Base-by-base conservation (phyloP, 139 green algal genomes). In the Ettlia oleoabundans region DNA sequence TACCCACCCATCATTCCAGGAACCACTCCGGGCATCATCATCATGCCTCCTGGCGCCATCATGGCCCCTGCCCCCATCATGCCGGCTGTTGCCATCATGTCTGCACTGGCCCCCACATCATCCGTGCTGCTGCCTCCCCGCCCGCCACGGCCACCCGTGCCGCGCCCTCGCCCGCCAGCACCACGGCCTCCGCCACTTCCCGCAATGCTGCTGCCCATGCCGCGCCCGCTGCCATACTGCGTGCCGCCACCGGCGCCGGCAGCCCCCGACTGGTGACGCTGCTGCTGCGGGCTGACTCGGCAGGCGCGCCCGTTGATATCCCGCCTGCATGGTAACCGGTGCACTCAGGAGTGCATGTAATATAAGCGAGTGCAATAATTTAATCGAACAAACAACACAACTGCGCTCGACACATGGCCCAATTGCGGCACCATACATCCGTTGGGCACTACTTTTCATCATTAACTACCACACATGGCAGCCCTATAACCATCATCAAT, bases 291-390 rank as follows among this genome's bases (percentile, higher is more conserved):
- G 13, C 37, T 51, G 42, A 84, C 84, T 9, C 69, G 41, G 62
- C 84, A 88, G 10, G 80, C 15, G 28, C 84, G 55, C 19, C 84
- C 84, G 42, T 88, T 78, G 33, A 88, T 79, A 28, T 85, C 78
- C 0, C 76, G 76, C 41, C 75, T 81, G 75, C 55, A 58, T 9
- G 9, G 8, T 30, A 10, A 61, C 18, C 22, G 6, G 10, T 51
- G 43, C 15, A 6, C n/a, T n/a, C n/a, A n/a, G n/a, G n/a, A n/a
- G n/a, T n/a, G n/a, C n/a, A n/a, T n/a, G n/a, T n/a, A n/a, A n/a
- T n/a, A n/a, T n/a, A n/a, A n/a, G n/a, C n/a, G n/a, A n/a, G n/a
- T n/a, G n/a, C n/a, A n/a, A n/a, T n/a, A n/a, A n/a, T n/a, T n/a
- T n/a, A n/a, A n/a, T n/a, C n/a, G n/a, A n/a, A n/a, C n/a, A n/a